Percentiles rank a stretch among this genome's conserved stretches.
Conservation (phyloP, 2,329 filamentous ascomycete genomes). For the Grosmannia huntii region DNA sequence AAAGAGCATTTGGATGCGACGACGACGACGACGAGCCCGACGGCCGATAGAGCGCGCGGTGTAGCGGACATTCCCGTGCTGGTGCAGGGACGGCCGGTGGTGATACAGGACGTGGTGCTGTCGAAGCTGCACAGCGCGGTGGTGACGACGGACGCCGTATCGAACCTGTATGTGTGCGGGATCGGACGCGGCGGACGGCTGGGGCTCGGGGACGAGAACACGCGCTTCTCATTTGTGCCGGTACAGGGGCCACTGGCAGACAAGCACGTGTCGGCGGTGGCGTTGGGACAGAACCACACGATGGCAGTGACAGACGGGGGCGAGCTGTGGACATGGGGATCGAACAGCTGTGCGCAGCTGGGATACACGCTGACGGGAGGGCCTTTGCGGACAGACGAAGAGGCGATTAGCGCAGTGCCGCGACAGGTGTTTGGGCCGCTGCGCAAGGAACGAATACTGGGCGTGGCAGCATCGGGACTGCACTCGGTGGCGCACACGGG, state of each 20-base stretch:
- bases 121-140: constrained; percentile 88
- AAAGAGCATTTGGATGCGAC: constrained; percentile 48
- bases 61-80: constrained; percentile 54
- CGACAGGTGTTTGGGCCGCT: constrained; percentile 84
- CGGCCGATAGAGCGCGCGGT: constrained; percentile 10
- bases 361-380: constrained; percentile 66
- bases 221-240: constrained; percentile 73
- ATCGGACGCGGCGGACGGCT: constrained; percentile 83
- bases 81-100: constrained; percentile 57
- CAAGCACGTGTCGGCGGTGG: constrained; percentile 63
- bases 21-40: not conserved
- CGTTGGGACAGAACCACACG: constrained; percentile 83
- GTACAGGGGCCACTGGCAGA: constrained; percentile 66
- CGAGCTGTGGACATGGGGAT: constrained; percentile 92
- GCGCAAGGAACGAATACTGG: constrained; percentile 72
- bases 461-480: constrained; percentile 76
- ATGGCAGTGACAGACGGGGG: constrained; percentile 74
- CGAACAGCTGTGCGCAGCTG: constrained; percentile 72
- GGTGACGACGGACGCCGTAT: constrained; percentile 72
- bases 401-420: constrained; percentile 68
- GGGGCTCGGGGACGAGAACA: constrained; percentile 80
- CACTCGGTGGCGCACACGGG: constrained; percentile 85
- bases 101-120: constrained; percentile 71
- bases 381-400: constrained; percentile 48
- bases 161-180: constrained; percentile 86